Percentiles rank a stretch among this genome's conserved stretches.
These are phyloP conservation scores for Coniferiporia sulphurascens DNA, from an alignment of 1,284 basidiomycete genomes.

Conservation along the genomic window DNA sequence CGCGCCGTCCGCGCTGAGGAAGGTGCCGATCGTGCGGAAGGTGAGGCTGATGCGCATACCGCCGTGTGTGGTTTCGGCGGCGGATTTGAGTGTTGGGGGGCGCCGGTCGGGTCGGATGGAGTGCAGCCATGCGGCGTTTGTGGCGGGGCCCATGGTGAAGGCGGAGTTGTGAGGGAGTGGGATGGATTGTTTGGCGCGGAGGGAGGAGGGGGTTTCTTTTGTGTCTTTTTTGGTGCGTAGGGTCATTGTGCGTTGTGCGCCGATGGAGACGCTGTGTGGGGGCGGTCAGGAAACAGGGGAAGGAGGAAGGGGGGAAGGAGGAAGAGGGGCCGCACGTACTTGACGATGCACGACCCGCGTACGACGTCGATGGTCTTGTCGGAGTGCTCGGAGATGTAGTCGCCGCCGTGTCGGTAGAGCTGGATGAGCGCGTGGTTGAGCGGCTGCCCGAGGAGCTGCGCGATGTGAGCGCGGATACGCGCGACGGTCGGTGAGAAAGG, in stretches of 20 bases:
- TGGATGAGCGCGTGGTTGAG: conserved; percentile 79
- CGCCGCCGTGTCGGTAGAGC: conserved; percentile 65
- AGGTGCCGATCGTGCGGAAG: conserved; percentile 71
- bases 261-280: conserved; percentile 50
- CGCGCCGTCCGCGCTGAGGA: conserved; percentile 44
- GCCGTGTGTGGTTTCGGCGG: conserved; percentile 44
- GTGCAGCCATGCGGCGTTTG: conserved; percentile 67
- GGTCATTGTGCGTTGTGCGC: conserved; percentile 67
- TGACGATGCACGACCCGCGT: conserved; percentile 63
- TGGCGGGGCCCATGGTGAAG: conserved; percentile 67
- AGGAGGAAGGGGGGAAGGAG: neutral
- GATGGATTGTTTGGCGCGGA: conserved; percentile 45
- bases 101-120: conserved; percentile 69
- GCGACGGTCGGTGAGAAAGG: conserved; percentile 64
- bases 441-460: conserved; percentile 48
- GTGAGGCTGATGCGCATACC: conserved; percentile 74
- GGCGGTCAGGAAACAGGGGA: neutral
- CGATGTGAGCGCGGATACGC: conserved; percentile 55
- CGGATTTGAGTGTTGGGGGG: conserved; percentile 42
- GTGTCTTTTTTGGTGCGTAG: conserved; percentile 56
- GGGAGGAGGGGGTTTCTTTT: neutral
- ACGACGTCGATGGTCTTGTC: conserved; percentile 79
- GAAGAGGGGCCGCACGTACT: conserved; percentile 26
- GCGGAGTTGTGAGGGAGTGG: conserved; percentile 73
- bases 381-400: conserved; percentile 78